Conservation (phyloP, 805 yeast species). For the Pichia deserticola region DNA sequence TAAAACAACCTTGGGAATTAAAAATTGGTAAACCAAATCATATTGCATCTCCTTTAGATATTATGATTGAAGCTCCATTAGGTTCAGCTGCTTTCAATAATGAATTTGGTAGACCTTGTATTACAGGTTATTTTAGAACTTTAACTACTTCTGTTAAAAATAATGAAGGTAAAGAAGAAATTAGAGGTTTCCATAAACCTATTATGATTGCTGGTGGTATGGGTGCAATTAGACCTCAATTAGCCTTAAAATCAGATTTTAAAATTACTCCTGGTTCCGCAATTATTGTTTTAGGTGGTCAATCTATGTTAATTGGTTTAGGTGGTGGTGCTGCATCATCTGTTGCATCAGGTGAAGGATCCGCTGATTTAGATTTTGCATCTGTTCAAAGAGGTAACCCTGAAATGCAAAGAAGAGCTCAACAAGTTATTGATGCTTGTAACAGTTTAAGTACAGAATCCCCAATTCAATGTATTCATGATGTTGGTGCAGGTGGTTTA, state of each 20-base stretch:
- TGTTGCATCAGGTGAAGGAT: conserved; percentile 91
- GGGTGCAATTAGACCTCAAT: conserved; percentile 91
- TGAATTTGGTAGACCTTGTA: conserved; percentile 98
- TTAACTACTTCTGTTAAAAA: conserved; percentile 72
- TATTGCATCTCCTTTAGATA: conserved; percentile 86
- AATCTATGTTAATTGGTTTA: conserved; percentile 93
- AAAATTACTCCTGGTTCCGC: conserved; percentile 88
- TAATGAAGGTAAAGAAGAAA: conserved; percentile 54
- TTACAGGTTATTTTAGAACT: conserved; percentile 94
- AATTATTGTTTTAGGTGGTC: conserved; percentile 94
- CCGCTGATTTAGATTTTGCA: conserved; percentile 94
- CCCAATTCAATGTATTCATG: conserved; percentile 94
- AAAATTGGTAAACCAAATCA: conserved; percentile 86
- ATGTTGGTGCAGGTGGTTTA: conserved; percentile 99
- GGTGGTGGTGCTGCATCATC: conserved; percentile 99
- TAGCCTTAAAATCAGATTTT: conserved; percentile 73
- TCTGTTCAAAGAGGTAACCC: conserved; percentile 99
- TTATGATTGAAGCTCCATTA: conserved; percentile 94
- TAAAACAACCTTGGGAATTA: conserved; percentile 92
- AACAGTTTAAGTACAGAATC: conserved; percentile 62
- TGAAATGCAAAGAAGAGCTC: conserved; percentile 98
- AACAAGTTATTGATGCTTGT: conserved; percentile 94
- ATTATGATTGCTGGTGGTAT: conserved; percentile 99
- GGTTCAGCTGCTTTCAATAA: conserved; percentile 98
- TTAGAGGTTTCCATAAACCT: conserved; percentile 97